These are phyloP conservation scores for Talaromyces pinophilus DNA, from an alignment of 2,329 filamentous ascomycete genomes.

Conservation along the genomic window DNA sequence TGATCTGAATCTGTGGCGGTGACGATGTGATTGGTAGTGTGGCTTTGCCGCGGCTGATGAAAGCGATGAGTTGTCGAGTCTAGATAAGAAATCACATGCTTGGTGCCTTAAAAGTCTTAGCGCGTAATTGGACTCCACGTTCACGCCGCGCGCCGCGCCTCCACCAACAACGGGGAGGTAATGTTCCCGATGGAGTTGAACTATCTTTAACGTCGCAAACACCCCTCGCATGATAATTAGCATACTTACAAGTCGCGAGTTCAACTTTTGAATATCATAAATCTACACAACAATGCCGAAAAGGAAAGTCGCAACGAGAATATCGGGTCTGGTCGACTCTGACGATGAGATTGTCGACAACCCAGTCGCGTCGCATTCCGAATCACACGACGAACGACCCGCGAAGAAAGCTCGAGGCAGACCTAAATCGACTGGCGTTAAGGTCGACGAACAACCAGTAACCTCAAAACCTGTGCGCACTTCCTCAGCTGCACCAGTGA, in stretches of 20 bases:
- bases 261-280: not conserved
- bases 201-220: not conserved
- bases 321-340: conserved; percentile 51
- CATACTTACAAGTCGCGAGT: conserved; percentile 9
- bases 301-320: conserved; percentile 43
- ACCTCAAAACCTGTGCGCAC: conserved; percentile 33
- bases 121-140: conserved; percentile 14
- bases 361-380: conserved; percentile 31
- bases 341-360: conserved; percentile 44
- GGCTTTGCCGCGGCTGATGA: conserved; percentile 22
- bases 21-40: conserved; percentile 11
- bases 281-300: conserved; percentile 38
- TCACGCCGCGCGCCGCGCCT: conserved; percentile 15
- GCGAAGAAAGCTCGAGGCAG: conserved; percentile 42
- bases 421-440: conserved; percentile 47
- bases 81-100: conserved; percentile 20
- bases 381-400: conserved; percentile 38
- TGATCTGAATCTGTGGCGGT: conserved; percentile 16
- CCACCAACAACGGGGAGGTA: not conserved
- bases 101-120: conserved; percentile 3
- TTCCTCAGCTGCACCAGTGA: conserved; percentile 26
- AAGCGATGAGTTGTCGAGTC: not conserved
- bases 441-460: conserved; percentile 43
- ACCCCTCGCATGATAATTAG: conserved; percentile 2
- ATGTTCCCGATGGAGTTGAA: conserved; percentile 5